phyloP scores from a whole-genome alignment of 176 grass and related monocot genomes.

The bread wheat (Triticum aestivum) region DNA sequence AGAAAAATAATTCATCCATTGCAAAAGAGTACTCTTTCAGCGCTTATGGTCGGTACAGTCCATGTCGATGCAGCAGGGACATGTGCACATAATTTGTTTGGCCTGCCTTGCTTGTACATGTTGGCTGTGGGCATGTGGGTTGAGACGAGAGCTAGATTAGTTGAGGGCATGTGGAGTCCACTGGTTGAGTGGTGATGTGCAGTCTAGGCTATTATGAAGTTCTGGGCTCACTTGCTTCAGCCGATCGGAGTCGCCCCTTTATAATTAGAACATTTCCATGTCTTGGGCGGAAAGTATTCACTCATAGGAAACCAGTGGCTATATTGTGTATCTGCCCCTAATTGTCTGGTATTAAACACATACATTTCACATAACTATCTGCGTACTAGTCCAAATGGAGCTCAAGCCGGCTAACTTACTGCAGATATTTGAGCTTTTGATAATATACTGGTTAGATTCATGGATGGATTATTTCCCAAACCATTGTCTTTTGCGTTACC shows the following conservation, averaged over 20 bases:
- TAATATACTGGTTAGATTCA: background rate
- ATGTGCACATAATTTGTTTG: background rate
- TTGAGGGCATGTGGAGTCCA: background rate
- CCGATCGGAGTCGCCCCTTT: background rate
- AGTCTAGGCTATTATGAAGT: background rate
- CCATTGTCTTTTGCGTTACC: background rate
- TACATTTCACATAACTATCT: background rate
- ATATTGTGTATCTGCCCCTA: background rate
- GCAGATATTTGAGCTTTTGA: background rate
- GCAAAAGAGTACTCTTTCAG: background rate
- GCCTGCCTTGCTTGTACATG: background rate
- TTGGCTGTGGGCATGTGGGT: background rate
- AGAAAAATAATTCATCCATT: background rate
- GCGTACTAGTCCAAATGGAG: background rate
- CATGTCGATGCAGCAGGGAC: background rate
- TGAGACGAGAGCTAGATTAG: background rate
- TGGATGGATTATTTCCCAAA: background rate
- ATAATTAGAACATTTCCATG: background rate
- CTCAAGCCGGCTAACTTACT: background rate
- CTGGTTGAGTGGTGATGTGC: background rate
- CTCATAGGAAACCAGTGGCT: background rate
- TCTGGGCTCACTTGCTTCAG: background rate
- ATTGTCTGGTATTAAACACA: background rate
- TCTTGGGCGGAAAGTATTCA: background rate
- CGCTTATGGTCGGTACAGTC: background rate